Conservation (phyloP, 805 yeast genomes). For the Schwanniomyces polymorphus region DNA sequence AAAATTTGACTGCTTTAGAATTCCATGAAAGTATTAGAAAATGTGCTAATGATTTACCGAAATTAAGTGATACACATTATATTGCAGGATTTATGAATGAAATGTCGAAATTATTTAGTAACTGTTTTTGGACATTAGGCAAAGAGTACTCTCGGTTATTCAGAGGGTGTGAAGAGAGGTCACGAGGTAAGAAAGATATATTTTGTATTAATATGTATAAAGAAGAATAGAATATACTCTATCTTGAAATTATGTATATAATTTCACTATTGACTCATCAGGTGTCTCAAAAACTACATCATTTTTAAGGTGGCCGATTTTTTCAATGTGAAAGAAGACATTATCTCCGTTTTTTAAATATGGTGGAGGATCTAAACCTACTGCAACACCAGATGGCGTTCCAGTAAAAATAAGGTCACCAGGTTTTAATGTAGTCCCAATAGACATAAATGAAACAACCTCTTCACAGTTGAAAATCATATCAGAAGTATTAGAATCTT, state of each 20-base stretch:
- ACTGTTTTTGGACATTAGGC: conserved; percentile 5
- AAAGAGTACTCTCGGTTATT: conserved; percentile 8
- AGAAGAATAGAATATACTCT: neutral
- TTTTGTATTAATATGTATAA: conserved; percentile 11
- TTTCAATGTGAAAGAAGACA: too few species aligned
- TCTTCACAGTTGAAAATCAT: conserved; percentile 46
- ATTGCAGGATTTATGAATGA: conserved; percentile 12
- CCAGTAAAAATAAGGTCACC: conserved; percentile 59
- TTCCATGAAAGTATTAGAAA: conserved; percentile 5
- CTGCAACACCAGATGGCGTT: conserved; percentile 35
- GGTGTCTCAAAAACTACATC: too few species aligned
- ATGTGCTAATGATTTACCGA: conserved; percentile 3
- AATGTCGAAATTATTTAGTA: conserved; percentile 5
- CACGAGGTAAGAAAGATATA: conserved; percentile 9
- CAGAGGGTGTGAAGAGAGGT: conserved; percentile 9
- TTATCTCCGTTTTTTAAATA: neutral
- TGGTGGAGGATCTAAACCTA: conserved; percentile 21
- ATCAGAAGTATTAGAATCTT: conserved; percentile 46
- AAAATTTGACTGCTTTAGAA: neutral
- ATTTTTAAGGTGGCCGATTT: too few species aligned
- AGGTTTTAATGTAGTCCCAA: conserved; percentile 51
- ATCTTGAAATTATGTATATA: too few species aligned
- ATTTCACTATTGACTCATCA: too few species aligned
- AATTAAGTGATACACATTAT: conserved; percentile 3
- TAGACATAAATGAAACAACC: conserved; percentile 46